A percentile compares a stretch with the other conserved stretches of the same genome.
Conservation (phyloP, 768 basidiomycete genomes). For the Hirschioporus abietinus region DNA sequence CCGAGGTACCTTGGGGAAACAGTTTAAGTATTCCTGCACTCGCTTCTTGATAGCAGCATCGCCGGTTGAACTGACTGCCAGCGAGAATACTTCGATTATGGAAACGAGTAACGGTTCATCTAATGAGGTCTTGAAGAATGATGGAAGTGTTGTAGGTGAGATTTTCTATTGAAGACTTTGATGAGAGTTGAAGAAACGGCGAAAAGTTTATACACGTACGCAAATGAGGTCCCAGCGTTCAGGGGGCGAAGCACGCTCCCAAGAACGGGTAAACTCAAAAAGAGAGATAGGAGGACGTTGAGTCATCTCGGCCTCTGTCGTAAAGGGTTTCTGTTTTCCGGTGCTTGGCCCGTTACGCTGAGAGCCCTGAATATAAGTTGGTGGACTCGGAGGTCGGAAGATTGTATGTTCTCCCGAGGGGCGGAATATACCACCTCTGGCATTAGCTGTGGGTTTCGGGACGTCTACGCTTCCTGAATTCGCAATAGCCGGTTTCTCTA, state of each 20-base stretch:
- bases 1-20: constrained; percentile 50
- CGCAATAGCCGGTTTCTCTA: constrained; percentile 3
- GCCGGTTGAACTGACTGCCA: constrained; percentile 22
- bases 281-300: constrained; percentile 37
- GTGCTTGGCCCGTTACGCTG: neutral
- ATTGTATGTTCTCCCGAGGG: constrained; percentile 55
- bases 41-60: constrained; percentile 15
- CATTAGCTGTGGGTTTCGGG: constrained; percentile 17
- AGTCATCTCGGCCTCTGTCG: constrained; percentile 9
- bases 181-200: neutral
- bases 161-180: constrained; percentile 41
- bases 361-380: neutral
- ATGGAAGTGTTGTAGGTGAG: constrained; percentile 48
- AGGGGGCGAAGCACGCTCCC: constrained; percentile 40
- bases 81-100: constrained; percentile 46
- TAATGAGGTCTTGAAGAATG: constrained; percentile 63
- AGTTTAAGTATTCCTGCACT: constrained; percentile 44
- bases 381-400: constrained; percentile 28
- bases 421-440: constrained; percentile 72
- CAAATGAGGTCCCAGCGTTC: constrained; percentile 55
- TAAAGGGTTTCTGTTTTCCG: constrained; percentile 6
- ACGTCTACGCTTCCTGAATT: neutral
- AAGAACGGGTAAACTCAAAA: constrained; percentile 58
- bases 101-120: constrained; percentile 59
- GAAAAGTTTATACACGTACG: constrained; percentile 33